phyloP scores from a whole-genome alignment of 805 yeast genomes.

The Saccharomycodes ludwigii region DNA sequence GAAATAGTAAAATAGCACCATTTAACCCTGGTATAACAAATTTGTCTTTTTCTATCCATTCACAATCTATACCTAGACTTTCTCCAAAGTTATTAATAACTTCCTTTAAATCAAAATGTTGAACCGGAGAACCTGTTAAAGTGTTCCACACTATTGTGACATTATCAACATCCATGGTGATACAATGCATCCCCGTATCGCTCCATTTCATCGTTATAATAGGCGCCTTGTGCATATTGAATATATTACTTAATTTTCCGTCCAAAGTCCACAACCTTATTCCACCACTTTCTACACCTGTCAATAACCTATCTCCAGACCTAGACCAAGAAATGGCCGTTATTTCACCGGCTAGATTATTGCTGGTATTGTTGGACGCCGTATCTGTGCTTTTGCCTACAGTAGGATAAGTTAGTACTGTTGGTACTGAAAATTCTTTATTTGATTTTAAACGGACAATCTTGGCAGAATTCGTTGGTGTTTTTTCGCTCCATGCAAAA shows the following conservation, averaged over 20 bases:
- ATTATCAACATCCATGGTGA: conserved; percentile 48
- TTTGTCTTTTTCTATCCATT: conserved; percentile 61
- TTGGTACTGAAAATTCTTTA: too few species aligned
- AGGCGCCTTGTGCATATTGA: conserved; percentile 42
- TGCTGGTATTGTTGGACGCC: too few species aligned
- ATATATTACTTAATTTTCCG: conserved; percentile 49
- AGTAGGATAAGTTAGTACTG: too few species aligned
- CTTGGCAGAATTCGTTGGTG: conserved; percentile 34
- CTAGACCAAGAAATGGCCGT: conserved; percentile 50
- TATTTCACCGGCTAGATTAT: too few species aligned
- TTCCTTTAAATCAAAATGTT: conserved; percentile 29
- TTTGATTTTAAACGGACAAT: too few species aligned
- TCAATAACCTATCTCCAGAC: conserved; percentile 45
- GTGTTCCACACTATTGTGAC: conserved; percentile 58
- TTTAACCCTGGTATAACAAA: conserved; percentile 59
- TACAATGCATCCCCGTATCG: conserved; percentile 35
- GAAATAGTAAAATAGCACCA: conserved; percentile 43
- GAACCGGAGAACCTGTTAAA: conserved; percentile 35
- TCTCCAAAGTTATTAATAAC: conserved; percentile 8
- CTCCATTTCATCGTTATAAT: conserved; percentile 53
- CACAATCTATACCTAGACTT: conserved; percentile 40
- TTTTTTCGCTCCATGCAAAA: conserved; percentile 43
- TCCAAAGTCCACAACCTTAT: conserved; percentile 66
- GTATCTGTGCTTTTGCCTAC: conserved; percentile 12
- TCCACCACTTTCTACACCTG: conserved; percentile 62